These are phyloP conservation scores for Brassica hybrid DNA, from an alignment of 441 rosid genomes.

Conservation along the genomic window DNA sequence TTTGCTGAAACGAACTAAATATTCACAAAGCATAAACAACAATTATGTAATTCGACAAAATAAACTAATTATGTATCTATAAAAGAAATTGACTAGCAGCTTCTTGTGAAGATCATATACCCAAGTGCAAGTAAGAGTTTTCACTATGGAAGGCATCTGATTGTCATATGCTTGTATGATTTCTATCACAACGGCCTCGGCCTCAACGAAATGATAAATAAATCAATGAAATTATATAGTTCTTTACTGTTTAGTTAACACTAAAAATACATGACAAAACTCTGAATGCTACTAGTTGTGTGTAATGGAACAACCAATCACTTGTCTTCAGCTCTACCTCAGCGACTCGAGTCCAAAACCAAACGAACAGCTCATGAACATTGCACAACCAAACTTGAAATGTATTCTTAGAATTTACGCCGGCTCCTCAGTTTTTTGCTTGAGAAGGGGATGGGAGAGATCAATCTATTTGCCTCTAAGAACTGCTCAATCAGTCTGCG, in stretches of 20 bases:
- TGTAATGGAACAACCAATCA: neutral
- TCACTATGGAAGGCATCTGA: neutral
- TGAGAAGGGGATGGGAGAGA: conserved; percentile 11
- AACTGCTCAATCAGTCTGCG: conserved; percentile 84
- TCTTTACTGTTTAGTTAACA: neutral
- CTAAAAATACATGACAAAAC: conserved; percentile 17
- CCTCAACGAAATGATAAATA: neutral
- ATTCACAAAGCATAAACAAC: no score
- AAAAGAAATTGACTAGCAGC: neutral
- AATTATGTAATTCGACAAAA: neutral
- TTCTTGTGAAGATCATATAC: neutral
- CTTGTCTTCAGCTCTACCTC: neutral
- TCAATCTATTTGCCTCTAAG: conserved; percentile 51
- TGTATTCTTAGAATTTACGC: neutral
- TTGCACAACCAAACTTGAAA: neutral
- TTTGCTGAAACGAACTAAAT: no score
- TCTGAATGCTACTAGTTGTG: conserved; percentile 9
- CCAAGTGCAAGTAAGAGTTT: neutral
- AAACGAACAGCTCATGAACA: neutral
- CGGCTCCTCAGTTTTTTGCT: conserved; percentile 1
- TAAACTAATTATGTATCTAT: neutral
- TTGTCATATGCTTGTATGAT: neutral
- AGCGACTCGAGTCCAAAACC: neutral
- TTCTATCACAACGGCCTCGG: neutral
- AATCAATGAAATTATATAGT: neutral